These are phyloP conservation scores for Microbotryum lychnidis-dioicae DNA, from an alignment of 1,284 basidiomycete genomes.

Conservation along the genomic window DNA sequence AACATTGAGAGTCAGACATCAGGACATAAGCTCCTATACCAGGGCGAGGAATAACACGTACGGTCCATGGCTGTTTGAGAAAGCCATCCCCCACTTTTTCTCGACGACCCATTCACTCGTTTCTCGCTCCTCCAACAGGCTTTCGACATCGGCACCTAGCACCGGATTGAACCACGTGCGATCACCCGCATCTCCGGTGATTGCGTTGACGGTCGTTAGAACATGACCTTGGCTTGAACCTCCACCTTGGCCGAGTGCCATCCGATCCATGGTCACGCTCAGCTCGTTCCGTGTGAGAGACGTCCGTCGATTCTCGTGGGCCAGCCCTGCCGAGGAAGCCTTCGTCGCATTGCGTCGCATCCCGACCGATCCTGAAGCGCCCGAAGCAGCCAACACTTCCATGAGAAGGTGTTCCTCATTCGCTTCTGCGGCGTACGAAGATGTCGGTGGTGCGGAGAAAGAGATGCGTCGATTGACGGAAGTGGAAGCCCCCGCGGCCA, in stretches of 20 bases:
- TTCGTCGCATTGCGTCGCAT: background rate
- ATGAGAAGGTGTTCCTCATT: background rate
- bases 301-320: constrained; percentile 8
- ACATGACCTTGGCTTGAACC: no score
- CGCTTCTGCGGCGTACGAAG: background rate
- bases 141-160: no score
- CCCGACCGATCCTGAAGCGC: background rate
- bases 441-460: background rate
- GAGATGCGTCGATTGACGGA: background rate
- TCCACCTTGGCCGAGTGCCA: constrained; percentile 46
- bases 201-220: no score
- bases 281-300: constrained; percentile 47
- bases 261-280: constrained; percentile 55
- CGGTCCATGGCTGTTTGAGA: no score
- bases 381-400: background rate
- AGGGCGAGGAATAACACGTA: no score
- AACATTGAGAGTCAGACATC: no score
- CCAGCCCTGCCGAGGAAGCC: background rate
- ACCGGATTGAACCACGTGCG: no score
- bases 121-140: no score
- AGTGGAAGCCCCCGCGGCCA: background rate
- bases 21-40: no score
- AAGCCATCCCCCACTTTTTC: no score
- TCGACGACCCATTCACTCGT: no score
- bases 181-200: no score